A percentile compares a stretch with the other conserved stretches of the same genome.
phyloP scores from a whole-genome alignment of 139 green algal species.

The Spirogloea muscicola region DNA sequence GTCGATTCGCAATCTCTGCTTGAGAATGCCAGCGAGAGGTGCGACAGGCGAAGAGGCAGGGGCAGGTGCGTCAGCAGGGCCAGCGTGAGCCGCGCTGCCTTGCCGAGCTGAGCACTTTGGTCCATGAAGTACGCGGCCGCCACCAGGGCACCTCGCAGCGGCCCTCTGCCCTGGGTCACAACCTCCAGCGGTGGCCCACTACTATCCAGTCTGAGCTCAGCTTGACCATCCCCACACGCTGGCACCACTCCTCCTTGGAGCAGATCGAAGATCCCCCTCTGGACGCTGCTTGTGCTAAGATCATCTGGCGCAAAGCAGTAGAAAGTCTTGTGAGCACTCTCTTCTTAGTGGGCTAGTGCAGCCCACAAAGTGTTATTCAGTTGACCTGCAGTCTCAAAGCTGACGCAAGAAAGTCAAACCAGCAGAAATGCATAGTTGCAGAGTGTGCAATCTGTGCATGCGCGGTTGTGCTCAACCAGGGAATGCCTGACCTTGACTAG shows the following conservation, averaged over 20 bases:
- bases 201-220: slow-evolving; percentile 1
- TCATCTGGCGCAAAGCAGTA: too few species aligned
- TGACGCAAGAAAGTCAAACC: too few species aligned
- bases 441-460: too few species aligned
- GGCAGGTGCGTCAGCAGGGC: slow-evolving; percentile 27
- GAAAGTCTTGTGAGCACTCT: too few species aligned
- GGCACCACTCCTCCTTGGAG: background rate
- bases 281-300: too few species aligned
- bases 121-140: slow-evolving; percentile 10
- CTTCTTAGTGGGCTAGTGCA: too few species aligned
- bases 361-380: too few species aligned
- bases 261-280: background rate
- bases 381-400: background rate
- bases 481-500: background rate
- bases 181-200: background rate
- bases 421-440: too few species aligned
- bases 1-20: background rate
- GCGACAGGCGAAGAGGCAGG: background rate
- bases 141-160: slow-evolving; percentile 10
- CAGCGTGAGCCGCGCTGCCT: slow-evolving; percentile 1
- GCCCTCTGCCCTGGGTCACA: background rate
- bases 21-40: slow-evolving; percentile 8
- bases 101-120: background rate
- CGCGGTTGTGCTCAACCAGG: too few species aligned
- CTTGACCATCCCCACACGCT: slow-evolving; percentile 1